phyloP scores from a whole-genome alignment of 345 rosid genomes.

The Populus euphratica region DNA sequence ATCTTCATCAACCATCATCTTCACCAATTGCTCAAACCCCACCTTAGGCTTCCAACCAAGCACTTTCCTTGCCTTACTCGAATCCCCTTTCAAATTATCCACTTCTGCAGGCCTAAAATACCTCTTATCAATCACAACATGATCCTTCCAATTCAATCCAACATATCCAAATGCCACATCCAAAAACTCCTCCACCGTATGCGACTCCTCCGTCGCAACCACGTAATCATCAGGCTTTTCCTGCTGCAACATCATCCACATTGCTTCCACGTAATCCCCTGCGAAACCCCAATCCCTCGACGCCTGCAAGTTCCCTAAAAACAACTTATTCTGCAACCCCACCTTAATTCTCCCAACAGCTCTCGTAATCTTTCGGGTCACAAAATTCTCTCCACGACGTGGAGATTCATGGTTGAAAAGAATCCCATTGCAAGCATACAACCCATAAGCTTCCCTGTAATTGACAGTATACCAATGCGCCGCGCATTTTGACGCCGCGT shows the following conservation, averaged over 20 bases:
- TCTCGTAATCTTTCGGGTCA: conserved; percentile 88
- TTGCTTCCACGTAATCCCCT: conserved; percentile 94
- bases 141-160: conserved; percentile 54
- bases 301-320: conserved; percentile 77
- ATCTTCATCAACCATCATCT: conserved; percentile 91
- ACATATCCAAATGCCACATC: conserved; percentile 70
- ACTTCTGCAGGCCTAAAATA: conserved; percentile 62
- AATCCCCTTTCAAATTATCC: conserved; percentile 57
- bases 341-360: conserved; percentile 86
- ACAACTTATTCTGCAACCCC: conserved; percentile 78
- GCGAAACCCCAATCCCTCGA: conserved; percentile 98
- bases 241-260: conserved; percentile 99
- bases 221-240: conserved; percentile 91
- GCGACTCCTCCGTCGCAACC: conserved; percentile 92
- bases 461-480: conserved; percentile 99
- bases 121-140: conserved; percentile 58
- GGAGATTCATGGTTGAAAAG: conserved; percentile 94
- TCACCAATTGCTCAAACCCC: conserved; percentile 78
- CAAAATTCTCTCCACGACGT: conserved; percentile 86
- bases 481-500: conserved; percentile 88
- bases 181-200: conserved; percentile 84
- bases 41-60: conserved; percentile 76
- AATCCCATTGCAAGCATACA: conserved; percentile 88
- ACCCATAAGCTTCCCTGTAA: conserved; percentile 84
- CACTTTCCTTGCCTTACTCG: conserved; percentile 49